Percentiles rank a stretch among this genome's conserved stretches.
phyloP scores from a whole-genome alignment of 2,329 filamentous ascomycete species.

The Cercospora zeae-maydis region DNA sequence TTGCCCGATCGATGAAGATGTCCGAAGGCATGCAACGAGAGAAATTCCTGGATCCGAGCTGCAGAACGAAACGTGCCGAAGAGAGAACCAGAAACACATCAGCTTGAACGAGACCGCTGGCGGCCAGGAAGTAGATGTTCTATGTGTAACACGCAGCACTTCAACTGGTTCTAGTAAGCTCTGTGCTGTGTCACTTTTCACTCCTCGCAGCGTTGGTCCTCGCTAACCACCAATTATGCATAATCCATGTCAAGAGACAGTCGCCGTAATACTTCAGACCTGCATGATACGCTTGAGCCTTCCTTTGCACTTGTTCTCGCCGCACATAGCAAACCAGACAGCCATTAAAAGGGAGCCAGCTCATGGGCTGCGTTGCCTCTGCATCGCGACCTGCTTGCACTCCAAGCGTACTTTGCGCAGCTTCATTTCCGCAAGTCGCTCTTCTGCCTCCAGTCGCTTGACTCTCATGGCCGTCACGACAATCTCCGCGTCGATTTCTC shows the following conservation, averaged over 20 bases:
- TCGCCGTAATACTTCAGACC: neutral
- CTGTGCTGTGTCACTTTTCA: neutral
- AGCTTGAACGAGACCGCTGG: too few species aligned
- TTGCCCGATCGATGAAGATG: too few species aligned
- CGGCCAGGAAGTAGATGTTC: too few species aligned
- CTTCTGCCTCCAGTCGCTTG: neutral
- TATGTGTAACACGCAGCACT: too few species aligned
- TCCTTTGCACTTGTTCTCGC: neutral
- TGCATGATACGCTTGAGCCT: neutral
- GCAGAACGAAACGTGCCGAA: too few species aligned
- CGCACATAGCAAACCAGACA: neutral
- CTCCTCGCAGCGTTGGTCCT: neutral
- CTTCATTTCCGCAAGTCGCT: neutral
- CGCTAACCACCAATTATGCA: neutral
- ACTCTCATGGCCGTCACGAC: slow-evolving; percentile 33
- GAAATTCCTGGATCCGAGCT: too few species aligned
- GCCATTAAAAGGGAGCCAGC: neutral
- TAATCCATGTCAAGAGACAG: neutral
- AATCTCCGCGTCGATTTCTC: slow-evolving; percentile 30
- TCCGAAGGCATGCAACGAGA: too few species aligned
- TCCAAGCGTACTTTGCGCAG: neutral
- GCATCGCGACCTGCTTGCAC: neutral
- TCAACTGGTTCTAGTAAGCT: neutral
- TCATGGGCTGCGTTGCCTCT: neutral
- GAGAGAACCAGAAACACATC: too few species aligned